A percentile compares a stretch with the other conserved stretches of the same genome.
Evolutionary conservation across 108 stramenopile genomes (phyloP).

Genomic region (Fragilariopsis cylindrus): DNA sequence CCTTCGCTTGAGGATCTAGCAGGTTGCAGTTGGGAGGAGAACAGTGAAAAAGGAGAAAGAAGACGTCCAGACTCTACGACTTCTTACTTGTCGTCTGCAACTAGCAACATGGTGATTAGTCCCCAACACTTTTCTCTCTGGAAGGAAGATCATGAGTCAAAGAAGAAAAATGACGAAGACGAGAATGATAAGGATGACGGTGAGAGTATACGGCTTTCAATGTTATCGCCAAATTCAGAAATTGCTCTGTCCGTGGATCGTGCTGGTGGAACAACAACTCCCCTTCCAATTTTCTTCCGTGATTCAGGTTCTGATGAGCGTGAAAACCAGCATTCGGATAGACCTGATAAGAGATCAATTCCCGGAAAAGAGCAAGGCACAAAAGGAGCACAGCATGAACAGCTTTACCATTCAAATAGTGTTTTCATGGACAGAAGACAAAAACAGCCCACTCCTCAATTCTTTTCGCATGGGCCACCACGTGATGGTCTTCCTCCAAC

Average conservation of each 20-base stretch:
- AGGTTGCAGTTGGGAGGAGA: constrained; percentile 53
- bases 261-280: constrained; percentile 61
- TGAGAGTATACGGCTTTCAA: constrained; percentile 54
- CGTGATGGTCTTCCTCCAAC: constrained; percentile 38
- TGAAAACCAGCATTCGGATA: constrained; percentile 35
- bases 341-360: constrained; percentile 18
- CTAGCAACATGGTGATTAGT: constrained; percentile 44
- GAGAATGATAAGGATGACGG: constrained; percentile 37
- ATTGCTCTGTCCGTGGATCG: constrained; percentile 40
- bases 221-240: constrained; percentile 63
- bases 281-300: constrained; percentile 66
- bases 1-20: constrained; percentile 62
- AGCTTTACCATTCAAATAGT: constrained; percentile 32
- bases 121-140: constrained; percentile 51
- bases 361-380: not conserved
- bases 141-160: constrained; percentile 54
- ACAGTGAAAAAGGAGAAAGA: constrained; percentile 26
- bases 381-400: constrained; percentile 30
- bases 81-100: constrained; percentile 30
- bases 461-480: constrained; percentile 25
- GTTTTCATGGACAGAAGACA: constrained; percentile 20
- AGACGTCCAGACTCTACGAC: constrained; percentile 49
- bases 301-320: constrained; percentile 39
- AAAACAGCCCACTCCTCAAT: constrained; percentile 2
- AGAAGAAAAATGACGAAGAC: constrained; percentile 35